Evolutionary conservation across 495 filamentous ascomycete species (phyloP).

Genomic region (Daldinia decipiens): DNA sequence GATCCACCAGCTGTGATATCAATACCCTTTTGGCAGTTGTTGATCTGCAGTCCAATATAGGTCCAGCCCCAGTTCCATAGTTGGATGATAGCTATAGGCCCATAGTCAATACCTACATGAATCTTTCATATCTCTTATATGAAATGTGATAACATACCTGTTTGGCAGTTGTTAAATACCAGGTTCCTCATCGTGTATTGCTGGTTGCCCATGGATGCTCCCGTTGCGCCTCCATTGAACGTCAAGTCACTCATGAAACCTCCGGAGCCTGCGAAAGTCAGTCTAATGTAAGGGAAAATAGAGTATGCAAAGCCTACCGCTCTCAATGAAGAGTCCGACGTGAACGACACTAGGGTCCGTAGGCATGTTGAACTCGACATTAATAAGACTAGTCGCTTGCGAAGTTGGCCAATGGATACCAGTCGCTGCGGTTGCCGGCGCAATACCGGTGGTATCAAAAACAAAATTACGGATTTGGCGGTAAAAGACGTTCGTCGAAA

Average conservation of each 20-base stretch:
- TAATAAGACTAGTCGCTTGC: constrained; percentile 80
- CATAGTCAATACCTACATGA: not conserved
- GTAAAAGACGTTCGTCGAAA: constrained; percentile 78
- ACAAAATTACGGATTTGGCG: constrained; percentile 81
- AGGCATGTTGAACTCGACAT: constrained; percentile 78
- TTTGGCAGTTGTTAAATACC: constrained; percentile 69
- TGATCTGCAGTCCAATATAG: constrained; percentile 67
- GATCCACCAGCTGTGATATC: constrained; percentile 66
- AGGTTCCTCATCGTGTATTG: constrained; percentile 85
- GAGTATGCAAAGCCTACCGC: constrained; percentile 53
- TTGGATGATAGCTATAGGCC: constrained; percentile 57
- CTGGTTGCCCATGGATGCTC: constrained; percentile 75
- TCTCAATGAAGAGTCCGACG: constrained; percentile 79
- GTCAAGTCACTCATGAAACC: constrained; percentile 72
- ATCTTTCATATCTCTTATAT: not conserved
- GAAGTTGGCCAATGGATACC: constrained; percentile 86
- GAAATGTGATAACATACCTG: constrained; percentile 9
- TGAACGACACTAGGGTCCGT: constrained; percentile 68
- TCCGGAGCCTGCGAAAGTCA: constrained; percentile 66
- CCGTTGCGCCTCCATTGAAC: constrained; percentile 78
- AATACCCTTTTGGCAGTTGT: constrained; percentile 70
- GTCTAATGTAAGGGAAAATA: not conserved
- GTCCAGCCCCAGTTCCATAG: constrained; percentile 67
- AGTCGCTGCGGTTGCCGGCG: constrained; percentile 60
- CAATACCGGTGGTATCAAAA: constrained; percentile 74